Evolutionary conservation across 2,329 filamentous ascomycete genomes (phyloP).

Genomic region (Fusarium falciforme): DNA sequence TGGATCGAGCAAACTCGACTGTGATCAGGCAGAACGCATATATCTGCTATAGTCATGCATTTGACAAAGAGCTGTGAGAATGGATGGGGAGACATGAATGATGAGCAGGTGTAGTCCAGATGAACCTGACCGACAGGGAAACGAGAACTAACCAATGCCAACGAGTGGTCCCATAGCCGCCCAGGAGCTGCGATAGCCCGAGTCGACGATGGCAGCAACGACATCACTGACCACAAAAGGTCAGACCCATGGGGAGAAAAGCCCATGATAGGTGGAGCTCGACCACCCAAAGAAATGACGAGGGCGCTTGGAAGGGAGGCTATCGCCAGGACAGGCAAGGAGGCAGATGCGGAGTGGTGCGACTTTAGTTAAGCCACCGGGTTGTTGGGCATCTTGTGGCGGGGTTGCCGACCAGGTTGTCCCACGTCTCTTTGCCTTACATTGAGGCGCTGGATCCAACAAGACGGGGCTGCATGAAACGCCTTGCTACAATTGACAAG

Average conservation of each 20-base stretch:
- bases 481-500: background rate
- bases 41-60: background rate
- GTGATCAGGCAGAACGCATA: background rate
- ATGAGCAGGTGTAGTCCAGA: background rate
- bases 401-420: slow-evolving; percentile 18
- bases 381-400: slow-evolving; percentile 24
- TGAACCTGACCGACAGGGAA: background rate
- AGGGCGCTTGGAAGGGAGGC: slow-evolving; percentile 31
- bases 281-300: slow-evolving; percentile 24
- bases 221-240: slow-evolving; percentile 9
- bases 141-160: background rate
- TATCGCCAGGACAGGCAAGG: slow-evolving; percentile 31
- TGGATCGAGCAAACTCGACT: background rate
- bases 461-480: background rate
- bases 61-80: background rate
- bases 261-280: slow-evolving; percentile 23
- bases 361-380: slow-evolving; percentile 29
- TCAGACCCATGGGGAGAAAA: background rate
- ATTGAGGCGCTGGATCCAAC: background rate
- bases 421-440: background rate
- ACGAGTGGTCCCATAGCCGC: background rate
- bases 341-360: slow-evolving; percentile 28
- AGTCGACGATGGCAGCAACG: background rate
- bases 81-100: background rate
- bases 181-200: background rate